A percentile compares a stretch with the other conserved stretches of the same genome.
These are phyloP conservation scores for Fusarium caatingaense DNA, from an alignment of 2,329 filamentous ascomycete genomes.

Conservation along the genomic window DNA sequence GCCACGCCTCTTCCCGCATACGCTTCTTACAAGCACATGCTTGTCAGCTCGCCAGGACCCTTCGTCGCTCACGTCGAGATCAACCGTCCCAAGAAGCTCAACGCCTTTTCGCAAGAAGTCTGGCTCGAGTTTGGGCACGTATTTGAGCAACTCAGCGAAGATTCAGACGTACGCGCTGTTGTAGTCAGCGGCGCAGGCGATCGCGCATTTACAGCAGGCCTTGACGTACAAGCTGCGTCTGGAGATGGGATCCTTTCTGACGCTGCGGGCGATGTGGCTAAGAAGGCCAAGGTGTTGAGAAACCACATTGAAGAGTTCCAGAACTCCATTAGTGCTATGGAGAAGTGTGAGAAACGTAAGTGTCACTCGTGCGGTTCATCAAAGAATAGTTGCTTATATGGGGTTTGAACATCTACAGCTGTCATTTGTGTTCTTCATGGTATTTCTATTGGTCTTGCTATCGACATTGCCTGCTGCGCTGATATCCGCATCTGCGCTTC, in stretches of 20 bases:
- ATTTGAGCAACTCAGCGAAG: conserved; percentile 77
- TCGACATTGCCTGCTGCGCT: conserved; percentile 77
- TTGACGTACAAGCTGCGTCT: conserved; percentile 81
- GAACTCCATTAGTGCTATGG: conserved; percentile 77
- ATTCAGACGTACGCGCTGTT: conserved; percentile 79
- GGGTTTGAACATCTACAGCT: conserved; percentile 58
- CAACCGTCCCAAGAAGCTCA: conserved; percentile 86
- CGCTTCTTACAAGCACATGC: conserved; percentile 72
- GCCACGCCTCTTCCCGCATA: conserved; percentile 53
- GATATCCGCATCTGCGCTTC: conserved; percentile 75
- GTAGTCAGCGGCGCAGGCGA: conserved; percentile 85
- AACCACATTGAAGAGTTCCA: conserved; percentile 85
- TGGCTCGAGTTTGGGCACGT: conserved; percentile 83
- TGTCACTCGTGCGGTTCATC: conserved; percentile 30
- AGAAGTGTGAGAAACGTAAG: conserved; percentile 89
- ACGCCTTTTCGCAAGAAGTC: conserved; percentile 86
- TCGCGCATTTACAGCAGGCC: conserved; percentile 84
- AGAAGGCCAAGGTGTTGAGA: conserved; percentile 71
- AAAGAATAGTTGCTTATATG: conserved; percentile 27
- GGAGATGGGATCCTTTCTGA: conserved; percentile 59
- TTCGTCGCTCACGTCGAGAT: conserved; percentile 93
- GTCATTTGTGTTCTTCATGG: conserved; percentile 87
- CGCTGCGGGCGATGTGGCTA: conserved; percentile 66
- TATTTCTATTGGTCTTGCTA: conserved; percentile 79
- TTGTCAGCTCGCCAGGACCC: conserved; percentile 75